Conservation (phyloP, 2,329 filamentous ascomycete genomes). For the Elsinoe necatrix region DNA sequence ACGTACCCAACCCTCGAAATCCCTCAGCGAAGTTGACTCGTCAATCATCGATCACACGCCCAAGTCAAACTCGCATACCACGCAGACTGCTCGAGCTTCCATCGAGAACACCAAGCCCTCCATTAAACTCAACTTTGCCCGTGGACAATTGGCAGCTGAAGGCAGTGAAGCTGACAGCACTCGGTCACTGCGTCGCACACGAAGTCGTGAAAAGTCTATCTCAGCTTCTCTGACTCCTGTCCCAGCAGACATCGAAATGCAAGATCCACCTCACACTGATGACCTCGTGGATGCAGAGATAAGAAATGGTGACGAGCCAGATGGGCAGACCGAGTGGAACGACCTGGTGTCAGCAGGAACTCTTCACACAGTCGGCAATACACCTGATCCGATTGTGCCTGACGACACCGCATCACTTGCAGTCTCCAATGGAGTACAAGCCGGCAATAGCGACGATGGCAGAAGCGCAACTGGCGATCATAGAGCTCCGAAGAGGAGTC, state of each 20-base stretch:
- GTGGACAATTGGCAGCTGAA: neutral
- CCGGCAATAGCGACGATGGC: neutral
- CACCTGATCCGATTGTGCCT: neutral
- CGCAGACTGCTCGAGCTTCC: neutral
- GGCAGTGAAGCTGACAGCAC: neutral
- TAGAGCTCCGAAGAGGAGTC: slow-evolving; percentile 5
- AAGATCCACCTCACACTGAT: neutral
- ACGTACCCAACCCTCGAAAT: neutral
- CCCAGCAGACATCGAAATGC: neutral
- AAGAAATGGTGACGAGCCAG: neutral
- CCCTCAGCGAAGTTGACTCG: slow-evolving; percentile 16
- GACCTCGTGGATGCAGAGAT: neutral
- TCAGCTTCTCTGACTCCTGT: neutral
- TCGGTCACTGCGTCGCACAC: neutral
- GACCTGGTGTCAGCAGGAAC: neutral
- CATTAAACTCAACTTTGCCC: neutral
- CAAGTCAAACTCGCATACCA: slow-evolving; percentile 25
- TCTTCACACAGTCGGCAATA: neutral
- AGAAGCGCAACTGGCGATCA: neutral
- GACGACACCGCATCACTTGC: neutral
- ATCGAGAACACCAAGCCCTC: slow-evolving; percentile 7
- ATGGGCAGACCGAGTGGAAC: neutral
- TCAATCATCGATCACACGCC: slow-evolving; percentile 22
- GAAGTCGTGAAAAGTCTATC: neutral
- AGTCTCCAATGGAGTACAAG: neutral